phyloP scores from a whole-genome alignment of 2,329 filamentous ascomycete genomes.

The Colletotrichum falcatum region DNA sequence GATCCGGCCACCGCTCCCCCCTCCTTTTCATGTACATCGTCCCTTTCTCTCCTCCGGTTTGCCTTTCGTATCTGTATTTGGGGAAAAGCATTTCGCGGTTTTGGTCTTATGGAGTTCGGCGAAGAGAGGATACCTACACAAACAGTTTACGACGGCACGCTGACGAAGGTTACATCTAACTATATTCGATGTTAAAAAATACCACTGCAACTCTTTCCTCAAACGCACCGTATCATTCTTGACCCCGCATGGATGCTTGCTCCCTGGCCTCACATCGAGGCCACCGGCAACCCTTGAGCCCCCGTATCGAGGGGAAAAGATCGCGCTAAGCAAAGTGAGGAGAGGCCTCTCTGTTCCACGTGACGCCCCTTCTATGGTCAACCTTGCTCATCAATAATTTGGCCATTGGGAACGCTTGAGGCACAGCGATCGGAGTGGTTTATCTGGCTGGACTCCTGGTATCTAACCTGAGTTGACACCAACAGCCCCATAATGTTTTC shows the following conservation, averaged over 20 bases:
- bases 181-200: neutral
- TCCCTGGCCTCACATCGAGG: neutral
- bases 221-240: neutral
- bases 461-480: neutral
- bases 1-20: neutral
- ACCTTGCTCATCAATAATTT: neutral
- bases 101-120: neutral
- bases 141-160: neutral
- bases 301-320: too few relatives aligned
- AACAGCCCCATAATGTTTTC: neutral
- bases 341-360: neutral
- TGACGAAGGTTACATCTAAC: neutral
- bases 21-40: neutral
- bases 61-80: neutral
- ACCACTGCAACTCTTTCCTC: neutral
- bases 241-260: neutral
- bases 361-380: too few relatives aligned
- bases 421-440: neutral
- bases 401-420: neutral
- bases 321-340: slow-evolving; percentile 6
- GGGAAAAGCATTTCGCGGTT: neutral
- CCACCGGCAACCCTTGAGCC: neutral
- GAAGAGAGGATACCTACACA: neutral
- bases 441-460: neutral
- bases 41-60: neutral